Conservation (phyloP, 2,329 filamentous ascomycete genomes). For the Elsinoe ampelina region DNA sequence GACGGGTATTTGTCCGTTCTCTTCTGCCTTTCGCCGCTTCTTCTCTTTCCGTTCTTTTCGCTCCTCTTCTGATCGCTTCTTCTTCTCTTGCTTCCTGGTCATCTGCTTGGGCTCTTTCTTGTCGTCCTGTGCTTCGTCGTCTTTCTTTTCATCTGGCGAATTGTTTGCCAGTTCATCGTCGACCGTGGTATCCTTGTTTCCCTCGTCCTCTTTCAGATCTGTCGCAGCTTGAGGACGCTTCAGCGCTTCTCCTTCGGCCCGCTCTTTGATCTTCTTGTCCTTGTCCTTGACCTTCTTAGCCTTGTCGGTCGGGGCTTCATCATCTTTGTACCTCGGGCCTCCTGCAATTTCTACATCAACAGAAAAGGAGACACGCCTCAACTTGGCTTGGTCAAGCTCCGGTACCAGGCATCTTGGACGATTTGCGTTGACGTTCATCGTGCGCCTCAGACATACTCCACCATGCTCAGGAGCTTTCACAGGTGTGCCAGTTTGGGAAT, state of each 20-base stretch:
- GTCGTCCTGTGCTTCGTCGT: conserved; percentile 29
- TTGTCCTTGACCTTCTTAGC: conserved; percentile 55
- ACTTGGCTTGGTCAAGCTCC: conserved; percentile 69
- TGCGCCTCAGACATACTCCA: conserved; percentile 65
- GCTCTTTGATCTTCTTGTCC: conserved; percentile 53
- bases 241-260: conserved; percentile 63
- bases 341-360: conserved; percentile 96
- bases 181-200: conserved; percentile 24
- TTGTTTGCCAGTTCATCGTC: conserved; percentile 34
- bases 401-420: conserved; percentile 70
- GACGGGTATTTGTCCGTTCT: conserved; percentile 77
- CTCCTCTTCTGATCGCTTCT: conserved; percentile 89
- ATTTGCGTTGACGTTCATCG: conserved; percentile 76
- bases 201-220: conserved; percentile 48
- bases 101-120: conserved; percentile 28
- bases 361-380: conserved; percentile 85
- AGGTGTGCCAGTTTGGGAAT: conserved; percentile 31
- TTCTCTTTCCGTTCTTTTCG: conserved; percentile 86
- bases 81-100: conserved; percentile 80
- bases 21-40: conserved; percentile 73
- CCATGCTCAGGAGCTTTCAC: conserved; percentile 50
- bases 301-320: conserved; percentile 33
- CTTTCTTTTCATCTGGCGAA: conserved; percentile 28
- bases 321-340: conserved; percentile 62
- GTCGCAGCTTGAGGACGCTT: conserved; percentile 53